Conservation (phyloP, 2,329 filamentous ascomycete species). For the Epichloe hybrida region DNA sequence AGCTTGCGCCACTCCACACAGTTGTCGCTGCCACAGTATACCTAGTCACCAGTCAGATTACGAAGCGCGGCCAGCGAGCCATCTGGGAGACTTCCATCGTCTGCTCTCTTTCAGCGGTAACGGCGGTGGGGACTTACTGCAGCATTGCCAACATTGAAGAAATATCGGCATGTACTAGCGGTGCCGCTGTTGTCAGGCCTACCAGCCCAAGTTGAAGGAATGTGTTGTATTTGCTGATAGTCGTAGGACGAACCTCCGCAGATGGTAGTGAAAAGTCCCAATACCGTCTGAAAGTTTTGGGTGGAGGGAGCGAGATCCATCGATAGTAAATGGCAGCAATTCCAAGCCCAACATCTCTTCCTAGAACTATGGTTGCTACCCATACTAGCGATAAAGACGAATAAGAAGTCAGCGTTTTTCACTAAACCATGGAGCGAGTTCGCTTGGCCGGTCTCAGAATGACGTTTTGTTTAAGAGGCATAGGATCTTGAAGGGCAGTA, state of each 20-base stretch:
- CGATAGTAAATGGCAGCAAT: constrained; percentile 88
- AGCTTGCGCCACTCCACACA: constrained; percentile 85
- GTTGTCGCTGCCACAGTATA: constrained; percentile 82
- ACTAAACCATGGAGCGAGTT: background rate
- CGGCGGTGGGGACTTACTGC: constrained; percentile 39
- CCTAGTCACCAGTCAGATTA: constrained; percentile 27
- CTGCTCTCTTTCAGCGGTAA: background rate
- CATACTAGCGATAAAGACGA: constrained; percentile 44
- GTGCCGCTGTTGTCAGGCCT: constrained; percentile 69
- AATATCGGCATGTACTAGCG: constrained; percentile 52
- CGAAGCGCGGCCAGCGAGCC: background rate
- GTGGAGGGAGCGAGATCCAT: constrained; percentile 84
- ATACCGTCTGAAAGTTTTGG: constrained; percentile 83
- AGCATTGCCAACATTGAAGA: constrained; percentile 40
- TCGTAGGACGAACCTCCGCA: constrained; percentile 71
- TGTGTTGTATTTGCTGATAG: constrained; percentile 85
- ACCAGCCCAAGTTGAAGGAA: constrained; percentile 81
- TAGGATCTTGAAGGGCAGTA: background rate
- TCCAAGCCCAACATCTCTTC: constrained; percentile 70
- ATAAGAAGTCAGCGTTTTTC: background rate
- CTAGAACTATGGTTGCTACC: constrained; percentile 80
- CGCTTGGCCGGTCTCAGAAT: background rate
- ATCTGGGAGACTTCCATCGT: background rate
- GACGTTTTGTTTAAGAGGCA: background rate
- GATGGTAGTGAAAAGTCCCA: constrained; percentile 95